phyloP scores from a whole-genome alignment of 768 basidiomycete genomes.

The Suillus decipiens region DNA sequence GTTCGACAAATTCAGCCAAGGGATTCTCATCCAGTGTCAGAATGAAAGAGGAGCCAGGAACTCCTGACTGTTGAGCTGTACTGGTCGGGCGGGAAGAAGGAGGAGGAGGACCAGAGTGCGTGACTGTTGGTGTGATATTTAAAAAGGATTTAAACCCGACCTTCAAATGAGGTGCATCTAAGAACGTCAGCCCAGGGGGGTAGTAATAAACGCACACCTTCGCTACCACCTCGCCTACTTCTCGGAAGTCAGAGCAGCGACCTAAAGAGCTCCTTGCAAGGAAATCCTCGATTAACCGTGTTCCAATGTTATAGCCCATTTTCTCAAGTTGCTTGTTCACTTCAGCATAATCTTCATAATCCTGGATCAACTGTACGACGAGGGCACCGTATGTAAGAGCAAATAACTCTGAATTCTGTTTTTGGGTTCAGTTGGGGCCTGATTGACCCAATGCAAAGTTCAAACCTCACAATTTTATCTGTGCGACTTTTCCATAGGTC shows the following conservation, averaged over 20 bases:
- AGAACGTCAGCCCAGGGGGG: slow-evolving; percentile 6
- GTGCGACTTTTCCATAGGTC: slow-evolving; percentile 94
- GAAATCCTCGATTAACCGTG: slow-evolving; percentile 94
- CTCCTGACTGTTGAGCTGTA: slow-evolving; percentile 40
- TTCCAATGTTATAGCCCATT: slow-evolving; percentile 99
- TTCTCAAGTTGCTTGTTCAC: slow-evolving; percentile 97
- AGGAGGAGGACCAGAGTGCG: slow-evolving; percentile 61
- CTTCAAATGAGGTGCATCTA: slow-evolving; percentile 39
- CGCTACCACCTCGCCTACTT: slow-evolving; percentile 93
- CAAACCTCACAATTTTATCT: slow-evolving; percentile 84
- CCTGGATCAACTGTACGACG: slow-evolving; percentile 97
- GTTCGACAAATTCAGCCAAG: slow-evolving; percentile 93
- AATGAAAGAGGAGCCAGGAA: slow-evolving; percentile 65
- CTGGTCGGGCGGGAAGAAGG: slow-evolving; percentile 52
- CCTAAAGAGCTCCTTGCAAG: slow-evolving; percentile 89
- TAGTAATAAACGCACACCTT: slow-evolving; percentile 57
- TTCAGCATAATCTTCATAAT: slow-evolving; percentile 96
- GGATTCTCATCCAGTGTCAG: slow-evolving; percentile 96
- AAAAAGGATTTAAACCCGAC: slow-evolving; percentile 98
- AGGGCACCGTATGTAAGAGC: slow-evolving; percentile 96
- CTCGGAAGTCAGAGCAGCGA: slow-evolving; percentile 90
- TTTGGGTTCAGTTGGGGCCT: slow-evolving; percentile 16
- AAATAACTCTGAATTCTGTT: slow-evolving; percentile 95
- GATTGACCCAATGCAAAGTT: slow-evolving; percentile 17
- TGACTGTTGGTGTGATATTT: slow-evolving; percentile 84